phyloP scores from a whole-genome alignment of 2,329 filamentous ascomycete genomes.

The Aspergillus transmontanensis region DNA sequence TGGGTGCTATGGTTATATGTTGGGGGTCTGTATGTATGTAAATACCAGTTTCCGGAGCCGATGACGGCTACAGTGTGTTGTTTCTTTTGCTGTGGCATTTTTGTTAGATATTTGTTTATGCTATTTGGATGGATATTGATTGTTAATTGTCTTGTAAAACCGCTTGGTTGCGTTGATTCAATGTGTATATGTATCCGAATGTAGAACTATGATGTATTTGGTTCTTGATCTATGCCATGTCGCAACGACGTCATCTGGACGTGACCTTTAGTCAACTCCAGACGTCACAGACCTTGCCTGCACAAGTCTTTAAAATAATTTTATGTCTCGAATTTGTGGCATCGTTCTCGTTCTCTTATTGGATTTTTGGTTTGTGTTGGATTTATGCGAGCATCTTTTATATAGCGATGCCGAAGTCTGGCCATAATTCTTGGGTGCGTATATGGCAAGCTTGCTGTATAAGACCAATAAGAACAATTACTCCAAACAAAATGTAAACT shows the following conservation, averaged over 20 bases:
- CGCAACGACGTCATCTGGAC: neutral
- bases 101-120: neutral
- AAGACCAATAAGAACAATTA: neutral
- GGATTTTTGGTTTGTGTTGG: neutral
- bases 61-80: slow-evolving; percentile 63
- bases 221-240: neutral
- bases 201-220: neutral
- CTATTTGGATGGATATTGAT: neutral
- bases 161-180: too few species aligned
- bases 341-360: neutral
- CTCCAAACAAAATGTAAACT: neutral
- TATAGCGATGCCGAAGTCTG: neutral
- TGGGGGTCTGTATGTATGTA: neutral
- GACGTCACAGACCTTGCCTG: neutral
- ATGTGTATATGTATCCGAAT: neutral
- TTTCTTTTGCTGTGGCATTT: slow-evolving; percentile 5
- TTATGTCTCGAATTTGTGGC: neutral
- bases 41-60: slow-evolving; percentile 90
- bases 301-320: neutral
- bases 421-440: neutral
- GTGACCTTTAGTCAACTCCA: neutral
- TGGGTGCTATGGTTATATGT: neutral
- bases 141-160: too few species aligned
- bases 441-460: neutral
- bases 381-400: neutral